Base-by-base conservation (phyloP, 805 yeast species). In the Candida insectalens region DNA sequence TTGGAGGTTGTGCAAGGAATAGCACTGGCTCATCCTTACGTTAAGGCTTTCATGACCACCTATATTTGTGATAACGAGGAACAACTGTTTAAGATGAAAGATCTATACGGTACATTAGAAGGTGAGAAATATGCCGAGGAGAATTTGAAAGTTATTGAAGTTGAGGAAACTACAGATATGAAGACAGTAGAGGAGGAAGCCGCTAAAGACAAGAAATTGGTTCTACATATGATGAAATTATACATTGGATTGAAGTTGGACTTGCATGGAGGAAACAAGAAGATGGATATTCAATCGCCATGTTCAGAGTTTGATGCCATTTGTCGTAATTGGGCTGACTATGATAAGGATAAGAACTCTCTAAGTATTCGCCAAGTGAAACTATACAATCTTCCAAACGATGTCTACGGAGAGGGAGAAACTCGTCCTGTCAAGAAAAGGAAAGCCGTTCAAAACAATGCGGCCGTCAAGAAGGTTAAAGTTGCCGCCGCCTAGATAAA, bases 11-110 rank as follows among this genome's bases (percentile, higher is more conserved):
- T 77, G 15, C 77, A 74, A 4, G 92, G 94, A 0, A 74, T 92
- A 17, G 74, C 67, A 34, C 44, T 85, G 20, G 96, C 96, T 0
- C 97, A 88, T 57, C 97, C 98, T 1, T 92, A 73, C 53, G 81
- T 82, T 14, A 83, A 85, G 47, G 76, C 79, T 10, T 80, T 83
- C 51, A 78, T 72, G 32, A 64, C 69, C 30, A 60, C 72, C 2
- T 78, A 51, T 36, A 40, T 56, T 10, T 51, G 62, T 37, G 53
- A 56, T 14, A 52, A 62, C 33, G 74, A 71, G 9, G 77, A 71
- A 42, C 47, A 57, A 29, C 35, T 44, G 3, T 37, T 37, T 18
- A 49, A 41, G 29, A 52, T 57, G 25, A 50, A 43, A 29, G 54
- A 53, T 26, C 20, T 46, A 5, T 82, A 77, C 52, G 83, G 88